These are phyloP conservation scores for Salix arbutifolia DNA, from an alignment of 345 rosid species.

Conservation along the genomic window DNA sequence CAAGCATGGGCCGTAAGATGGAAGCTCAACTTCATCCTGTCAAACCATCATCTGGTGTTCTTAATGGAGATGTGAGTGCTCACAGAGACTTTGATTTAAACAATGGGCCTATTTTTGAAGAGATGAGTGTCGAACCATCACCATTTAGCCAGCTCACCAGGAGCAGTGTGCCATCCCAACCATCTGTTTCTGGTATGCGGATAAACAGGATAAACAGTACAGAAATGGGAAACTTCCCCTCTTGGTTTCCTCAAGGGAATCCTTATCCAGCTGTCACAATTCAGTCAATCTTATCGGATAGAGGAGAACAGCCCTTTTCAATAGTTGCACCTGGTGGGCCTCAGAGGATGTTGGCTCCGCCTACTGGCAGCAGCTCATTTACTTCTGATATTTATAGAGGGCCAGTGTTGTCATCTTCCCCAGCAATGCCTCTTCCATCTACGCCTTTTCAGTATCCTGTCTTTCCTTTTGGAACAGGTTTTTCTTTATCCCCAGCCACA, in stretches of 20 bases:
- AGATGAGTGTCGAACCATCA: slow-evolving; percentile 46
- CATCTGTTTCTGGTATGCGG: slow-evolving; percentile 46
- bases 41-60: slow-evolving; percentile 34
- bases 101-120: slow-evolving; percentile 70
- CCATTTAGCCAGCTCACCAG: slow-evolving; percentile 38
- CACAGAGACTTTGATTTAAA: slow-evolving; percentile 79
- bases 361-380: slow-evolving; percentile 50
- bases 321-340: slow-evolving; percentile 51
- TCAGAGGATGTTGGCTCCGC: slow-evolving; percentile 60
- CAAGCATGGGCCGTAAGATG: slow-evolving; percentile 34
- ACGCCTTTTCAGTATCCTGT: slow-evolving; percentile 64
- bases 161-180: slow-evolving; percentile 45
- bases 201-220: slow-evolving; percentile 42
- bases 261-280: slow-evolving; percentile 50
- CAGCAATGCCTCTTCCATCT: slow-evolving; percentile 65
- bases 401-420: slow-evolving; percentile 69
- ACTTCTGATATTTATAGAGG: slow-evolving; percentile 59
- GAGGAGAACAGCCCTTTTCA: slow-evolving; percentile 64
- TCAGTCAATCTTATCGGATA: slow-evolving; percentile 56
- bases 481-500: slow-evolving; percentile 54
- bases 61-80: slow-evolving; percentile 35
- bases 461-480: slow-evolving; percentile 55
- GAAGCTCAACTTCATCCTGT: slow-evolving; percentile 36
- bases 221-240: slow-evolving; percentile 51
- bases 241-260: slow-evolving; percentile 66